A percentile compares a stretch with the other conserved stretches of the same genome.
Evolutionary conservation across 1,284 basidiomycete species (phyloP).

Genomic region (Pseudomicrostroma phylloplanum): DNA sequence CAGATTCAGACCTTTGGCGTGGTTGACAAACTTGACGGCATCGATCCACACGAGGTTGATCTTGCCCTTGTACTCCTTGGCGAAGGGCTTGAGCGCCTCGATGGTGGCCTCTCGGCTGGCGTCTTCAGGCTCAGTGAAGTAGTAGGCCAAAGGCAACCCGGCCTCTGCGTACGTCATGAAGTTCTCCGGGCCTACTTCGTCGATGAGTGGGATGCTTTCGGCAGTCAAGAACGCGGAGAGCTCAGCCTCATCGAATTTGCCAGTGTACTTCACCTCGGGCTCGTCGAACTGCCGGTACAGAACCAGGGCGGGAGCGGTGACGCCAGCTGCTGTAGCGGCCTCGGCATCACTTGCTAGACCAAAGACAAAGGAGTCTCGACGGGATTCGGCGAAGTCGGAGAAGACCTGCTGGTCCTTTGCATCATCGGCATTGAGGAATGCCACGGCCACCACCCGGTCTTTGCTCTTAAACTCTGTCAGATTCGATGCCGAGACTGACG

Average conservation of each 20-base stretch:
- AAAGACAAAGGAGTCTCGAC: conserved; percentile 89
- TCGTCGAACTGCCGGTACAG: conserved; percentile 93
- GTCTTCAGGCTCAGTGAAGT: conserved; percentile 79
- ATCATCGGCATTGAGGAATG: conserved; percentile 68
- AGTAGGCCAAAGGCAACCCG: conserved; percentile 82
- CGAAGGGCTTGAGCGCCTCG: conserved; percentile 67
- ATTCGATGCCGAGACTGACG: conserved; percentile 67
- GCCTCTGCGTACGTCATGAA: conserved; percentile 78
- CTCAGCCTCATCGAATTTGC: conserved; percentile 56
- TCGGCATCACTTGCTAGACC: conserved; percentile 62
- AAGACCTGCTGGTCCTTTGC: conserved; percentile 61
- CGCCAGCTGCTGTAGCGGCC: conserved; percentile 65
- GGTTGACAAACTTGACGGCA: conserved; percentile 82
- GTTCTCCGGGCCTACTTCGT: conserved; percentile 91
- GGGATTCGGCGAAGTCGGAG: conserved; percentile 70
- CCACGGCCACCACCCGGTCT: conserved; percentile 85
- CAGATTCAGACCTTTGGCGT: conserved; percentile 90
- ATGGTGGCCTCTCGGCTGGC: conserved; percentile 65
- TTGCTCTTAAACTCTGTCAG: conserved; percentile 78
- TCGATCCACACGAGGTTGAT: conserved; percentile 99
- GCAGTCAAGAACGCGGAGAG: conserved; percentile 65
- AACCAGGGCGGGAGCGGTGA: conserved; percentile 74
- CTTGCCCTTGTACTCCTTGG: conserved; percentile 73
- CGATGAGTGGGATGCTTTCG: conserved; percentile 80
- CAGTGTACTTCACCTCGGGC: conserved; percentile 59